Conservation (phyloP, 1,284 basidiomycete species). For the Veloboletus limbatus region DNA sequence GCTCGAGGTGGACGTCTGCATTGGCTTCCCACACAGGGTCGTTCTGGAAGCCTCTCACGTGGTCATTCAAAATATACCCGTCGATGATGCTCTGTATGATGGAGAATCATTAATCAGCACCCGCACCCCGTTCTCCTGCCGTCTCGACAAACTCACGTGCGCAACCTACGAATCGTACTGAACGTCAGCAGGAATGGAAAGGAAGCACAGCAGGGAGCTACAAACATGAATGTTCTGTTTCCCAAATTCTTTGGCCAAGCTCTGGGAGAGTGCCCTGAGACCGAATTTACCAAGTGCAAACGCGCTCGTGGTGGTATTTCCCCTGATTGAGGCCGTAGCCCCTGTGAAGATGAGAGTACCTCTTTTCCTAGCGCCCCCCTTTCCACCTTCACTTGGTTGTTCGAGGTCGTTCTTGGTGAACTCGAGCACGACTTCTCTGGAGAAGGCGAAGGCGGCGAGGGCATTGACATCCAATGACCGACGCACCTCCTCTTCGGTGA, state of each 20-base stretch:
- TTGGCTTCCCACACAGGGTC: slow-evolving; percentile 47
- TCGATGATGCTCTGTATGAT: slow-evolving; percentile 55
- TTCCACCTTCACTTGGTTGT: slow-evolving; percentile 33
- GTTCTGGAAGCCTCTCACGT: slow-evolving; percentile 26
- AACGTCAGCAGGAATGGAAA: slow-evolving; percentile 4
- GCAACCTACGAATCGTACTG: slow-evolving; percentile 43
- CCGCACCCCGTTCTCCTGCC: neutral
- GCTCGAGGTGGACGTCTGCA: slow-evolving; percentile 47
- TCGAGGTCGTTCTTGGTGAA: slow-evolving; percentile 61
- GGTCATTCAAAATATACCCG: slow-evolving; percentile 56
- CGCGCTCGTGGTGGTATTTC: slow-evolving; percentile 60
- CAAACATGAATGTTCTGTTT: slow-evolving; percentile 74
- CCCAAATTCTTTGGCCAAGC: slow-evolving; percentile 76
- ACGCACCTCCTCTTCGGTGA: slow-evolving; percentile 59
- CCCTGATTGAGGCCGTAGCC: slow-evolving; percentile 66
- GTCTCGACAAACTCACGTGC: slow-evolving; percentile 47
- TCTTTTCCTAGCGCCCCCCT: slow-evolving; percentile 42
- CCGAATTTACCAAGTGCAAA: slow-evolving; percentile 73
- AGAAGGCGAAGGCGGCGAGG: slow-evolving; percentile 64
- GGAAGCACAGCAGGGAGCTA: slow-evolving; percentile 1
- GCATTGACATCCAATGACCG: slow-evolving; percentile 52
- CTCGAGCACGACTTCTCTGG: slow-evolving; percentile 57
- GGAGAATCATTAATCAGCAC: neutral
- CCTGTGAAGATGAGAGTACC: slow-evolving; percentile 78
- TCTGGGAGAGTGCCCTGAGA: slow-evolving; percentile 66